These are phyloP conservation scores for Epichloe gansuensis DNA, from an alignment of 2,329 filamentous ascomycete species.

Conservation along the genomic window DNA sequence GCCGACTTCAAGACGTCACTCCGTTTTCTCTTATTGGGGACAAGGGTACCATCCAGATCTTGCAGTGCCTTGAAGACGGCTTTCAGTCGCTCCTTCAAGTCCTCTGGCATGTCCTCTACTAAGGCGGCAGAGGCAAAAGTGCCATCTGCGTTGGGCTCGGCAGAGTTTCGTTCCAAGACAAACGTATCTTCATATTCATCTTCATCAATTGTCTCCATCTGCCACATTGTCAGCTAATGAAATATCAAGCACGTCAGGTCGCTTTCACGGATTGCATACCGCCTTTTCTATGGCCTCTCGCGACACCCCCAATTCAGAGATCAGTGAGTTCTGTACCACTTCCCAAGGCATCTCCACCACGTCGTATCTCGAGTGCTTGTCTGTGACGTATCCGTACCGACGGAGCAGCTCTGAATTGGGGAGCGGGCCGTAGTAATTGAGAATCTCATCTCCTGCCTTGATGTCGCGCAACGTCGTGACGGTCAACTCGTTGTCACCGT, in stretches of 20 bases:
- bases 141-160: conserved; percentile 39
- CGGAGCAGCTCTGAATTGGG: conserved; percentile 72
- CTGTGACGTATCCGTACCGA: conserved; percentile 78
- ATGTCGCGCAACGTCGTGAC: conserved; percentile 64
- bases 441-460: conserved; percentile 58
- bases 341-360: conserved; percentile 66
- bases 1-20: conserved; percentile 33
- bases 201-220: conserved; percentile 40
- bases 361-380: conserved; percentile 65
- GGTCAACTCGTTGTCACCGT: conserved; percentile 43
- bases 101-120: conserved; percentile 33
- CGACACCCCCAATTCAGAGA: conserved; percentile 25
- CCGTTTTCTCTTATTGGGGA: conserved; percentile 37
- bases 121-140: conserved; percentile 25
- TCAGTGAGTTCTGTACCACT: conserved; percentile 37
- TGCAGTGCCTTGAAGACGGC: conserved; percentile 35
- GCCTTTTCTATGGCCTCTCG: conserved; percentile 28
- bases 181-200: conserved; percentile 65
- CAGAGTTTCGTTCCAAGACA: conserved; percentile 47
- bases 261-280: conserved; percentile 20
- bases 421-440: conserved; percentile 82
- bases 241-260: neutral
- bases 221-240: conserved; percentile 12
- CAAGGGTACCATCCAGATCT: conserved; percentile 28
- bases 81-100: conserved; percentile 41